phyloP scores from a whole-genome alignment of 257 asterid genomes.

The Solanum pimpinellifolium region DNA sequence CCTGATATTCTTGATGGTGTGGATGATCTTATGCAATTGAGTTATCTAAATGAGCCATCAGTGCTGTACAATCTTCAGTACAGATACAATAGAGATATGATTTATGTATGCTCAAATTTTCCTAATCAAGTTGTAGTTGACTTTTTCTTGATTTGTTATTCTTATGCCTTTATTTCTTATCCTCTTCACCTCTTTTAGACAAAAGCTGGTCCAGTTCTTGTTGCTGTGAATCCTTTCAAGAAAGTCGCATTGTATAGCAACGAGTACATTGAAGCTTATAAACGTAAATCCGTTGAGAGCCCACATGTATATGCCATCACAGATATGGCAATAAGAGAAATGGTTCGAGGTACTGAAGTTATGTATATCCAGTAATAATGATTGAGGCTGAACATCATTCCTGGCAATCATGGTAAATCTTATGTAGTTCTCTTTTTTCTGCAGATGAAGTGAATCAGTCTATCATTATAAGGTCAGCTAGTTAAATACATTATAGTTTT shows the following conservation, averaged over 20 bases:
- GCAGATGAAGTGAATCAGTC: conserved; percentile 99
- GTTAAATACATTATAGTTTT: conserved; percentile 5
- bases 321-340: conserved; percentile 93
- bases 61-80: conserved; percentile 86
- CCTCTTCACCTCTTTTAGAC: conserved; percentile 45
- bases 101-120: conserved; percentile 54
- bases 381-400: background rate
- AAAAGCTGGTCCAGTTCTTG: conserved; percentile 97
- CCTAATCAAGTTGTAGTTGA: background rate
- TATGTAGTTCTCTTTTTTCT: conserved; percentile 17
- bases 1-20: conserved; percentile 98
- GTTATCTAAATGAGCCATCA: conserved; percentile 93
- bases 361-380: background rate
- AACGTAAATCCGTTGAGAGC: conserved; percentile 51
- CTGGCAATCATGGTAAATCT: background rate
- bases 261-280: conserved; percentile 74
- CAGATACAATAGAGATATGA: conserved; percentile 75
- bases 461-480: conserved; percentile 76
- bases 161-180: conserved; percentile 5
- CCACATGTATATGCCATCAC: conserved; percentile 97
- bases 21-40: conserved; percentile 95
- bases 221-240: conserved; percentile 93
- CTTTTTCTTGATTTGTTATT: conserved; percentile 3
- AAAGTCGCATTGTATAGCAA: conserved; percentile 68
- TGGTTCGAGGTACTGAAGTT: conserved; percentile 74